These are phyloP conservation scores for Cutaneotrichosporon sp. DNA, from an alignment of 1,284 basidiomycete species.

Conservation along the genomic window DNA sequence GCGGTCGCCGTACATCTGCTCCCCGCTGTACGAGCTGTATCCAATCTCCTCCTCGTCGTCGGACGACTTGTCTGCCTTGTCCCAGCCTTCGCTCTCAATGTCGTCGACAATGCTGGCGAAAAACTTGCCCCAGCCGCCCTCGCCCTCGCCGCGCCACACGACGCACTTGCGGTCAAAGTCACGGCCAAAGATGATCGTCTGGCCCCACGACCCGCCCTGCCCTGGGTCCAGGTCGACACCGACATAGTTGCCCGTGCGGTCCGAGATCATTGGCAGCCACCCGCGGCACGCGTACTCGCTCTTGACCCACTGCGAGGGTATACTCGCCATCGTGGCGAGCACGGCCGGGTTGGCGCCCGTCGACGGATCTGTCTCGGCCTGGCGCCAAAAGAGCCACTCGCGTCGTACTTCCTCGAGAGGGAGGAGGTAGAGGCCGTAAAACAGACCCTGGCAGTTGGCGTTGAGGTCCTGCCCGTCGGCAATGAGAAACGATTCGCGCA, in stretches of 20 bases:
- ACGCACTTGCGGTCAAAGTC: conserved; percentile 99
- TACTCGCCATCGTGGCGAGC: conserved; percentile 73
- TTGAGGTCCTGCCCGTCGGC: conserved; percentile 86
- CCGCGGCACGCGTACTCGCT: conserved; percentile 85
- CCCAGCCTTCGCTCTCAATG: conserved; percentile 83
- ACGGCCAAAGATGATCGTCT: conserved; percentile 94
- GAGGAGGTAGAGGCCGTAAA: conserved; percentile 76
- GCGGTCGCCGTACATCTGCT: conserved; percentile 65
- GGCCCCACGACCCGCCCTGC: conserved; percentile 68
- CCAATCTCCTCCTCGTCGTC: conserved; percentile 66
- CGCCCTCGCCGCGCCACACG: conserved; percentile 82
- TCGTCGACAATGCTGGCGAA: conserved; percentile 89
- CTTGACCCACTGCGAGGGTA: conserved; percentile 87
- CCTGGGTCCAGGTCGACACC: conserved; percentile 90
- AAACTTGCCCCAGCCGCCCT: conserved; percentile 91
- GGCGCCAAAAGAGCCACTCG: conserved; percentile 90
- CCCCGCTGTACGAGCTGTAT: conserved; percentile 77
- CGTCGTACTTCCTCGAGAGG: conserved; percentile 83
- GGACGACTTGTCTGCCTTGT: conserved; percentile 56
- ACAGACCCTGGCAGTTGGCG: conserved; percentile 60
- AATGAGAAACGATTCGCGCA: conserved; percentile 75
- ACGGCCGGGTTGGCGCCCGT: conserved; percentile 65
- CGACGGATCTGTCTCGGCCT: conserved; percentile 75
- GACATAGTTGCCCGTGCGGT: conserved; percentile 93
- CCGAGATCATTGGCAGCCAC: conserved; percentile 91